These are phyloP conservation scores for Citrullus colocynthis DNA, from an alignment of 306 rosid genomes.

Conservation along the genomic window DNA sequence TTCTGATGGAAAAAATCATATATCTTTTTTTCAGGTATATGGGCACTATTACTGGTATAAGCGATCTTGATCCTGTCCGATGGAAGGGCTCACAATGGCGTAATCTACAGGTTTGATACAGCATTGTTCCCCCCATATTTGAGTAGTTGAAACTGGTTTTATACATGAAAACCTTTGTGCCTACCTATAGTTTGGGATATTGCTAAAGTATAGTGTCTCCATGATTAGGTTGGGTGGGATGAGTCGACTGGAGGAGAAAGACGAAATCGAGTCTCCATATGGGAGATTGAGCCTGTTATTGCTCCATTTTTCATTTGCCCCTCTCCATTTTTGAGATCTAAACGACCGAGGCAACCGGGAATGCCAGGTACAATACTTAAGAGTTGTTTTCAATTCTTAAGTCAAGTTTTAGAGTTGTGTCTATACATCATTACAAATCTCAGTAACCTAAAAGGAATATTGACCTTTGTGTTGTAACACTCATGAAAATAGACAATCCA, in stretches of 20 bases:
- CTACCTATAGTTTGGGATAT: background rate
- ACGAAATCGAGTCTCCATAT: slow-evolving; percentile 72
- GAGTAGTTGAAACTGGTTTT: background rate
- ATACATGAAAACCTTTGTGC: background rate
- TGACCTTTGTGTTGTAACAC: background rate
- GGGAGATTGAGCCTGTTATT: slow-evolving; percentile 98
- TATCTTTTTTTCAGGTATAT: slow-evolving; percentile 50
- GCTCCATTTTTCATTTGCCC: slow-evolving; percentile 97
- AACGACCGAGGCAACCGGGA: slow-evolving; percentile 82
- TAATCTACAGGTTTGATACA: slow-evolving; percentile 64
- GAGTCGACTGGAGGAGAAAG: slow-evolving; percentile 94
- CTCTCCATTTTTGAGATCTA: slow-evolving; percentile 79
- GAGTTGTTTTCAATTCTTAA: background rate
- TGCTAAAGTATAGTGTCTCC: background rate
- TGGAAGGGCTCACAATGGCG: slow-evolving; percentile 99
- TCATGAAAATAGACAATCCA: background rate
- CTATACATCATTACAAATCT: background rate
- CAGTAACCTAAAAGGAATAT: background rate
- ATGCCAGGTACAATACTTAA: slow-evolving; percentile 52
- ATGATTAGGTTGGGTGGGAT: slow-evolving; percentile 91
- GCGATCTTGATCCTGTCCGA: slow-evolving; percentile 81
- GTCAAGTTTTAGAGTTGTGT: background rate
- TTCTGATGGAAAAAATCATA: background rate
- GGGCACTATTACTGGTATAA: slow-evolving; percentile 93
- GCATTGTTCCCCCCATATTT: background rate